Evolutionary conservation across 2,329 filamentous ascomycete species (phyloP).

Genomic region (Dactylellina cionopaga): DNA sequence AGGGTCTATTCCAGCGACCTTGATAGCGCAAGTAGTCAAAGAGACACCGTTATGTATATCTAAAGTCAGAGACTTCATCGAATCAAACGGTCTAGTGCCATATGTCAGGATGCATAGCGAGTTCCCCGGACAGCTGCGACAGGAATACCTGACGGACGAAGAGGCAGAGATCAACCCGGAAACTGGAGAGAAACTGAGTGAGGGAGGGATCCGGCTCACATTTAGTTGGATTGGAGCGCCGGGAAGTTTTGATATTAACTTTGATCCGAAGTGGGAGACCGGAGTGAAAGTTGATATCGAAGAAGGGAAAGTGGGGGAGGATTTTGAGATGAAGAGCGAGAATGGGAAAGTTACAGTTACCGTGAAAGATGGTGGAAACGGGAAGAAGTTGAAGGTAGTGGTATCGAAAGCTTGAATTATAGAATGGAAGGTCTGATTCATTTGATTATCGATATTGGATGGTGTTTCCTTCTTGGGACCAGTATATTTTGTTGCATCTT

Average conservation of each 20-base stretch:
- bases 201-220: constrained; percentile 13
- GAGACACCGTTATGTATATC: constrained; percentile 35
- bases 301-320: constrained; percentile 27
- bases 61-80: constrained; percentile 29
- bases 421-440: too few species aligned
- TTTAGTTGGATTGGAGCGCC: constrained; percentile 45
- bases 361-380: constrained; percentile 38
- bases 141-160: constrained; percentile 15
- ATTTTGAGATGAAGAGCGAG: constrained; percentile 26
- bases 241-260: constrained; percentile 40
- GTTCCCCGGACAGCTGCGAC: constrained; percentile 34
- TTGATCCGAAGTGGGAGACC: constrained; percentile 36
- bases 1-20: constrained; percentile 23
- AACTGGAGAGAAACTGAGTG: constrained; percentile 17
- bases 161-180: constrained; percentile 28
- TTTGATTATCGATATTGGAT: neutral
- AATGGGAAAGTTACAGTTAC: constrained; percentile 32
- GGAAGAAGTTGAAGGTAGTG: constrained; percentile 41
- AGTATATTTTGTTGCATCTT: too few species aligned
- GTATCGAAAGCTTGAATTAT: constrained; percentile 32
- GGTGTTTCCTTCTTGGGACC: too few species aligned
- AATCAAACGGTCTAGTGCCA: constrained; percentile 35
- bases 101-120: constrained; percentile 38
- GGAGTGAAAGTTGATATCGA: constrained; percentile 40
- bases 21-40: constrained; percentile 28